These are phyloP conservation scores for Candida maltosa DNA, from an alignment of 805 yeast genomes.

Conservation along the genomic window DNA sequence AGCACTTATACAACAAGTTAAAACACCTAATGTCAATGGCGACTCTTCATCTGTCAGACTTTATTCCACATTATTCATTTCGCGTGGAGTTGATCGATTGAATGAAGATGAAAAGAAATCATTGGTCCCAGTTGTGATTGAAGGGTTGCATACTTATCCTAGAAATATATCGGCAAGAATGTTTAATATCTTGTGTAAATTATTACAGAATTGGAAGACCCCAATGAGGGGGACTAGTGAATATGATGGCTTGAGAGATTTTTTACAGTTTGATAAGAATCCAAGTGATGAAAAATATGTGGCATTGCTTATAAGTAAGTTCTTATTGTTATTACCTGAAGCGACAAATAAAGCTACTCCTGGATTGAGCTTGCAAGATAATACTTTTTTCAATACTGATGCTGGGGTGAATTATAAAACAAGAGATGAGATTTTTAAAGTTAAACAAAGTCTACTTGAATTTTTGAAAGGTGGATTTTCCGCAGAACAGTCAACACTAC, in stretches of 20 bases:
- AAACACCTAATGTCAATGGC: conserved; percentile 45
- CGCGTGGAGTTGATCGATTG: conserved; percentile 65
- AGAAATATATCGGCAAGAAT: conserved; percentile 48
- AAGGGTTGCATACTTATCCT: conserved; percentile 41
- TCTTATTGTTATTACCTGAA: conserved; percentile 54
- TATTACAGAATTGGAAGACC: conserved; percentile 45
- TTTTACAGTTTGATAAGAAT: conserved; percentile 31
- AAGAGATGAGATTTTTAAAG: conserved; percentile 37
- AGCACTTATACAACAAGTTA: conserved; percentile 62
- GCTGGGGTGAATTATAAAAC: conserved; percentile 62
- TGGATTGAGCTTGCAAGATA: conserved; percentile 58
- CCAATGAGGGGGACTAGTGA: conserved; percentile 48
- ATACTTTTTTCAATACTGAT: conserved; percentile 59
- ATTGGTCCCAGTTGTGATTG: conserved; percentile 47
- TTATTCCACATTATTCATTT: conserved; percentile 62
- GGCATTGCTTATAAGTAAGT: conserved; percentile 46
- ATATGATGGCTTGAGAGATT: conserved; percentile 29
- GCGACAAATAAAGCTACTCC: conserved; percentile 37
- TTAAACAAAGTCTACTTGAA: conserved; percentile 27
- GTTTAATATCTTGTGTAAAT: conserved; percentile 57
- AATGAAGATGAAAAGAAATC: conserved; percentile 27
- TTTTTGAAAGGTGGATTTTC: conserved; percentile 41
- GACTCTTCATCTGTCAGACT: conserved; percentile 53
- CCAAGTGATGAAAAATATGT: conserved; percentile 45
- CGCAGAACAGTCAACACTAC: conserved; percentile 37